Conservation (phyloP, 2,329 filamentous ascomycete species). For the Fusarium xylarioides region DNA sequence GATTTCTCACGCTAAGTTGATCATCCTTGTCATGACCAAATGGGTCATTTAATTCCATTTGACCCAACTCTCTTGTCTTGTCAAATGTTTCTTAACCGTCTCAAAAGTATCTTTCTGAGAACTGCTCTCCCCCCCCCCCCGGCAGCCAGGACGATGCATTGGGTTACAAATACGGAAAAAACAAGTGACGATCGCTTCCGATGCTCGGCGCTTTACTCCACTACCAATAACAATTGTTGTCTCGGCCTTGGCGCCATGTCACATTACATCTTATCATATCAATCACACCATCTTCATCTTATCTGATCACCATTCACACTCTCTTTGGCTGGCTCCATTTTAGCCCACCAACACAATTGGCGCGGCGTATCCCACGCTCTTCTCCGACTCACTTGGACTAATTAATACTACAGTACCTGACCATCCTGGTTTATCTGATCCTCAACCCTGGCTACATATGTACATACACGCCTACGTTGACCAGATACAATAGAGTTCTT, state of each 20-base stretch:
- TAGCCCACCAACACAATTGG: not conserved
- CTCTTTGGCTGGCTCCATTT: not conserved
- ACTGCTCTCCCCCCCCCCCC: not conserved
- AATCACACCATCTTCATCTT: conserved; percentile 38
- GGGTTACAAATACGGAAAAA: not conserved
- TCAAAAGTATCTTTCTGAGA: not conserved
- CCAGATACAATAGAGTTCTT: not conserved
- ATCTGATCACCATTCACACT: conserved; percentile 28
- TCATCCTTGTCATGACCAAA: not conserved
- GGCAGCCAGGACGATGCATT: not conserved
- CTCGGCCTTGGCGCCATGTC: conserved; percentile 5
- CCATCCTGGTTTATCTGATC: not conserved
- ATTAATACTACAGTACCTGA: not conserved
- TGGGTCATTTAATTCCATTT: not conserved
- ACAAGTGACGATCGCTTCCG: conserved; percentile 3
- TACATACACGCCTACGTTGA: not conserved
- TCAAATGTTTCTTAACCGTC: not conserved
- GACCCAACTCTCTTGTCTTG: not conserved
- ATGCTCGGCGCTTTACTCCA: conserved; percentile 6
- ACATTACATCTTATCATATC: conserved; percentile 32
- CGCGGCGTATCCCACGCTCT: conserved; percentile 1
- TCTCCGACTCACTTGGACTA: not conserved
- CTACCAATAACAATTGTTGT: not conserved
- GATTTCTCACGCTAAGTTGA: not conserved
- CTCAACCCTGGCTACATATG: not conserved